Percentiles rank a stretch among this genome's conserved stretches.
phyloP scores from a whole-genome alignment of 306 rosid genomes.

The Hippophae gyantsensis region DNA sequence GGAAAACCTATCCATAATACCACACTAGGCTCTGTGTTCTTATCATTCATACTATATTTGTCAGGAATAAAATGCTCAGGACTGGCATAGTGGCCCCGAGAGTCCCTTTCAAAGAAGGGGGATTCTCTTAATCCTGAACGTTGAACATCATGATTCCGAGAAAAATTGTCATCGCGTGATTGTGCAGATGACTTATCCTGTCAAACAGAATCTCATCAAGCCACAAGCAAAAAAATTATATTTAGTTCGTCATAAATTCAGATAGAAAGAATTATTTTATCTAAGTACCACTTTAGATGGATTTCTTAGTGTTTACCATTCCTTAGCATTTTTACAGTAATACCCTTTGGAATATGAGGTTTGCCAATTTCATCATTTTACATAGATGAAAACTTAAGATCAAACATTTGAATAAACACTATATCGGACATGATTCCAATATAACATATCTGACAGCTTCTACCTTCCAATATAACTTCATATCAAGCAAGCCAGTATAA shows the following conservation, averaged over 20 bases:
- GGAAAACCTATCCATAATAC: conserved; percentile 98
- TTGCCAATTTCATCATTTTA: too few relatives aligned
- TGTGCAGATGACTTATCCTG: conserved; percentile 72
- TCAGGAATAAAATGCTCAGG: conserved; percentile 54
- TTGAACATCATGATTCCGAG: conserved; percentile 48
- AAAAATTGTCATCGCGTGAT: conserved; percentile 48
- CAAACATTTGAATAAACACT: too few relatives aligned
- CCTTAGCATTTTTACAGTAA: too few relatives aligned
- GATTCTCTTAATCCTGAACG: conserved; percentile 48
- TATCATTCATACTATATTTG: conserved; percentile 56
- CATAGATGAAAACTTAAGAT: too few relatives aligned
- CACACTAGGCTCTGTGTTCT: conserved; percentile 78
- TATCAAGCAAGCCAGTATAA: neutral
- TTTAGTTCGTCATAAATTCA: neutral
- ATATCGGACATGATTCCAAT: too few relatives aligned
- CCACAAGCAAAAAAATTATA: too few relatives aligned
- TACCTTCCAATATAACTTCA: too few relatives aligned
- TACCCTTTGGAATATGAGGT: too few relatives aligned
- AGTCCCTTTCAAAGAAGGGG: conserved; percentile 54
- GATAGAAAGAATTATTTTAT: conserved; percentile 4
- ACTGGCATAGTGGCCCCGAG: conserved; percentile 45
- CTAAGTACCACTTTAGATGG: conserved; percentile 1
- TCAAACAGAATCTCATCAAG: conserved; percentile 29
- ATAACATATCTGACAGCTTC: too few relatives aligned
- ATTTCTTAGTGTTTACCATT: too few relatives aligned